Evolutionary conservation across 371 early-diverging fungal genomes (phyloP), one percentile per base, ranked within the genome.

Genomic region (Mortierella sp.): DNA sequence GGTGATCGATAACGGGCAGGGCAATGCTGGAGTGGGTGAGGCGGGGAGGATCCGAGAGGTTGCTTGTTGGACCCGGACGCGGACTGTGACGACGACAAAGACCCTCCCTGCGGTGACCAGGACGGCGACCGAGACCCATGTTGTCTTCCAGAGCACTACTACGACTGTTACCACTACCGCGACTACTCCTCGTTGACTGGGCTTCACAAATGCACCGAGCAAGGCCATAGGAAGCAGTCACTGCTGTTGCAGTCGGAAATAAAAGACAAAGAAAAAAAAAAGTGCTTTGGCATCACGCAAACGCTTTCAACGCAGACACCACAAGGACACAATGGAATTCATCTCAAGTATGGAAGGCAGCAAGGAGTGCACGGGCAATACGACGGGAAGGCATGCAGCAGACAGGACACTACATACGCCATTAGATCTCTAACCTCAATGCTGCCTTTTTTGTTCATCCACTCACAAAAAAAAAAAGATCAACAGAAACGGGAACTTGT

Each of bases 401-500:
- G 7, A 14, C 10, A 16, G 14, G 34, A 31, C 39, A 8, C 44
- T 37, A n/a, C 44, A 9, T n/a, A 4, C 47, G 24, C 7, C 29
- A n/a, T 22, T n/a, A 31, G 19, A 48, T 67, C 52, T 31, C 41
- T 31, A 52, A 29, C 24, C 22, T 44, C 24, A 39, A 31, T 7
- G 47, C 39, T 34, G 22, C 37, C 39, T n/a, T 2, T 31, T 2
- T 8, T 22, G 4, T 7, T 11, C 29, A 29, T 65, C 14, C 19
- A 19, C 16, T 29, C 47, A 34, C 19, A 37, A 41, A 34, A 9
- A n/a, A 55, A 65, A 26, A 43, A 41, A 91, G 92, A 80, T 24
- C 85, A 90, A 40, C 88, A 89, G 10, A 81, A 87, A 64, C 86
- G 88, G 45, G 93, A 93, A 41, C 87, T 88, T 34, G 75, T 92